Base-by-base conservation (phyloP, 352 stramenopile genomes). In the Poterioochromonas sp. region DNA sequence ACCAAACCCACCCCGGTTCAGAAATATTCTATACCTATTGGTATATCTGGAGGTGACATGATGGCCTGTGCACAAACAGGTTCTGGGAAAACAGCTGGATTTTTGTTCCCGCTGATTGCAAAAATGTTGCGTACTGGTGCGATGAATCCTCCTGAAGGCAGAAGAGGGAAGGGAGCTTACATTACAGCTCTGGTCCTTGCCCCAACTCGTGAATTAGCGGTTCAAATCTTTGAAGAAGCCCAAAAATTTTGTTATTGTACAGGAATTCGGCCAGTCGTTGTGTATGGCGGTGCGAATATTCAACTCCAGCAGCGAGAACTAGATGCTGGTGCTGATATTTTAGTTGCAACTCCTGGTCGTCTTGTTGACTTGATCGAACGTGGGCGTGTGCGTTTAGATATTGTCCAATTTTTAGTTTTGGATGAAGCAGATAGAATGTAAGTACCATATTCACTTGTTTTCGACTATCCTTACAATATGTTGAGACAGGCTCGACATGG, bases 61-160 rank as follows among this genome's bases (percentile, higher is more conserved):
- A 99, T 99, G 95, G 95, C 95, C 5, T 99, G 94, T 89, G 90
- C 96, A 20, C 96, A 99, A 86, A 99, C 96, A 53, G 95, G 95
- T 81, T 97, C 90, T 51, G 96, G 93, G 54, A 98, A 97, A 86
- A 98, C 93, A 20, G 93, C 90, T 76, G 93, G 92, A 12, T 98
- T 97, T 84, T 83, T 97, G 63, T 97, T 98, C 87, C 96, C 95
- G 11, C 95, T 93, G 22, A 95, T 99, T 71, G 91, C 94, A n/a
- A 88, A 88, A 2, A 96, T 99, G 85, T 89, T 98, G 18, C 90
- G 92, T 70, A 84, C 88, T 29, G 92, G 92, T 26, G 84, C 87
- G 43, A 15, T 77, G 12, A n/a, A 77, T 49, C 32, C 35, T 20
- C 62, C 53, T 22, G 37, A 44, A 0, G 3, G 39, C 32, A 37